Base-by-base conservation (phyloP, 768 basidiomycete species). In the Ramaria rubella region DNA sequence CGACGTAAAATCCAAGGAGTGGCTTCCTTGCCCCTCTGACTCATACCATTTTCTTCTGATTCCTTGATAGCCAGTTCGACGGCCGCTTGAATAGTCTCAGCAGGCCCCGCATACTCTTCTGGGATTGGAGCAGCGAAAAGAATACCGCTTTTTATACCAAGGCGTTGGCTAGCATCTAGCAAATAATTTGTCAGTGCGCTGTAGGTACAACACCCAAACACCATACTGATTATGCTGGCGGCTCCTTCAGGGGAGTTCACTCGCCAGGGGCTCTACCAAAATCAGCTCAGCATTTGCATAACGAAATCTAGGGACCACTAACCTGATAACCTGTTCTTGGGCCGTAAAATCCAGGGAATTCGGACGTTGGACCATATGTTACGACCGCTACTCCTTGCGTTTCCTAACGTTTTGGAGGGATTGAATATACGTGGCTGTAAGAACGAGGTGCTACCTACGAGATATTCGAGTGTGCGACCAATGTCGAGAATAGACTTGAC, bases 401-500 rank as follows among this genome's bases (percentile, higher is more conserved):
- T 81, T 98, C 95, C 93, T 95, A 60, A 19, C 12, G 1, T 21
- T 30, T 36, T n/a, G 51, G 52, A 31, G 30, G 27, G 52, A 31
- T 42, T 30, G 23, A 36, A 54, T 7, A 45, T n/a, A n/a, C 24
- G 24, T 21, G 15, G 48, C 9, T 11, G 43, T 26, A 19, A 12
- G 34, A 29, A n/a, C 44, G 21, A 31, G 34, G 30, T 15, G 27
- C 49, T 12, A 11, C 77, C 49, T 65, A 85, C 89, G 57, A 91
- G 77, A 67, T 87, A 89, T 68, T 91, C 89, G 23, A 91, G 72
- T 14, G 89, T 91, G 65, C 88, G 89, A 52, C 87, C 87, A 58
- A 98, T 94, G 68, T 99, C 96, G 42, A 99, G 70, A 59, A 99
- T 97, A 0, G 89, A 91, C 68, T 98, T 99, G 19, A 90, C 85